Percentiles rank a stretch among this genome's conserved stretches.
Evolutionary conservation across 164 flowering plant genomes (phyloP).

Genomic region (Saururus chinensis): DNA sequence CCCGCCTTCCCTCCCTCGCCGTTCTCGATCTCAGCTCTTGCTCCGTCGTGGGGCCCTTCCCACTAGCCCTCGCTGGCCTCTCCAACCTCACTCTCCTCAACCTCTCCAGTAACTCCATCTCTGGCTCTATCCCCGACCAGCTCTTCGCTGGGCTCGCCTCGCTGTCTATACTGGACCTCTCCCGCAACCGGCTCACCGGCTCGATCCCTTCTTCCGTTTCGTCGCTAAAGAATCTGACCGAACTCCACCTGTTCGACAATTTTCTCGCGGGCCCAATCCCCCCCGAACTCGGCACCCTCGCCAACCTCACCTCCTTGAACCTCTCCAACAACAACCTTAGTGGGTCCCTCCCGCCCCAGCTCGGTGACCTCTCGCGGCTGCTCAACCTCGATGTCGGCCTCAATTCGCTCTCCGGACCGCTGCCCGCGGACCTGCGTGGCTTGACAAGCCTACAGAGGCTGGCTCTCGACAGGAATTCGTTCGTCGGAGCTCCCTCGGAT

Average conservation of each 20-base stretch:
- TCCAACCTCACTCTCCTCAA: conserved; percentile 22
- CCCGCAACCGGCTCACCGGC: conserved; percentile 30
- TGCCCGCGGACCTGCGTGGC: conserved; percentile 35
- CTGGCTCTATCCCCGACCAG: conserved; percentile 28
- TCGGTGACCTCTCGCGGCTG: conserved; percentile 42
- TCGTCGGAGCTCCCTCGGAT: conserved; percentile 35
- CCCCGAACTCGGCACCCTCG: conserved; percentile 19
- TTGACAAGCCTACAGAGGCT: conserved; percentile 39
- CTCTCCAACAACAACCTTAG: conserved; percentile 46
- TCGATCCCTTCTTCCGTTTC: conserved; percentile 24
- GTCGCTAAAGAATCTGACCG: conserved; percentile 11
- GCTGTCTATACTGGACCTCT: conserved; percentile 29
- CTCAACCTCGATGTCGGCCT: conserved; percentile 50
- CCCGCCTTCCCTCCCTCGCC: conserved; percentile 22
- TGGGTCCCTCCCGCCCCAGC: conserved; percentile 36
- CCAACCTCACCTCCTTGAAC: conserved; percentile 28
- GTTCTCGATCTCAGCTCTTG: conserved; percentile 64
- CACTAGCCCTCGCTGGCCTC: conserved; percentile 35
- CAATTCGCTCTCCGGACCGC: conserved; percentile 48
- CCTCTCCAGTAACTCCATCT: conserved; percentile 39
- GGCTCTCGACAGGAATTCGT: conserved; percentile 24
- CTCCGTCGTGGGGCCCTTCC: conserved; percentile 43
- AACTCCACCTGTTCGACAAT: conserved; percentile 35
- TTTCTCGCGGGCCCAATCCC: conserved; percentile 47
- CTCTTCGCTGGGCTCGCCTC: conserved; percentile 13